Base-by-base conservation (phyloP, 495 filamentous ascomycete genomes). In the Xylaria scruposa region DNA sequence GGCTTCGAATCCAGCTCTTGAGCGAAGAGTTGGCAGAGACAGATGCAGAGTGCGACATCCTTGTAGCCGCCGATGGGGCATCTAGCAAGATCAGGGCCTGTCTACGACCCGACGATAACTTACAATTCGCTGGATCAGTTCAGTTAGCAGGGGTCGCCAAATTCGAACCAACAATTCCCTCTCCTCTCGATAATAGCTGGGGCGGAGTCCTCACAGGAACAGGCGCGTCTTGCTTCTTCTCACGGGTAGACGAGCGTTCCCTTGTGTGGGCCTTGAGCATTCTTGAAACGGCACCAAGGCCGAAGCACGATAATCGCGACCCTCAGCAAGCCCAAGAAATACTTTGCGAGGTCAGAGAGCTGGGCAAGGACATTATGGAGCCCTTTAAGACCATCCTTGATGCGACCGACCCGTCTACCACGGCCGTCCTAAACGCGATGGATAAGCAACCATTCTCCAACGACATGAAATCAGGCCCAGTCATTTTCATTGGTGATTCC, bases 401-500 rank as follows among this genome's bases (percentile, higher is more conserved):
- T 17, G 72, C 76, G 8, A 83, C 79, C 0, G 76, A 80, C 38
- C 69, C 74, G 5, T 24, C 70, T 13, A 80, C 77, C 24, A 65
- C 75, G 15, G 71, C 76, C 46, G 58, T 81, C 29, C 64, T 78
- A 15, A 78, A 81, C 8, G 78, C 78, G 1, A 73, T 36, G 53
- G 82, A 83, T 56, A 85, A 84, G 70, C 29, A 72, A 67, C 82
- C 82, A 10, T 82, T 85, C 38, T 7, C 58, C 13, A 80, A 85
- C 67, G 69, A 76, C 62, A 33, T 47, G 7, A 70, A 56, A 24
- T 19, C 40, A 0, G 64, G 58, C 17, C 63, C 68, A 4, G 75
- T 82, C 17, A 65, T 84, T 21, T 85, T 84, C 66, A 77, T 85
- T 31, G 84, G 84, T 1, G 82, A 85, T 59, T 72, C 73, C 47